Evolutionary conservation across 495 filamentous ascomycete genomes (phyloP).

Genomic region (Rhypophila decipiens): DNA sequence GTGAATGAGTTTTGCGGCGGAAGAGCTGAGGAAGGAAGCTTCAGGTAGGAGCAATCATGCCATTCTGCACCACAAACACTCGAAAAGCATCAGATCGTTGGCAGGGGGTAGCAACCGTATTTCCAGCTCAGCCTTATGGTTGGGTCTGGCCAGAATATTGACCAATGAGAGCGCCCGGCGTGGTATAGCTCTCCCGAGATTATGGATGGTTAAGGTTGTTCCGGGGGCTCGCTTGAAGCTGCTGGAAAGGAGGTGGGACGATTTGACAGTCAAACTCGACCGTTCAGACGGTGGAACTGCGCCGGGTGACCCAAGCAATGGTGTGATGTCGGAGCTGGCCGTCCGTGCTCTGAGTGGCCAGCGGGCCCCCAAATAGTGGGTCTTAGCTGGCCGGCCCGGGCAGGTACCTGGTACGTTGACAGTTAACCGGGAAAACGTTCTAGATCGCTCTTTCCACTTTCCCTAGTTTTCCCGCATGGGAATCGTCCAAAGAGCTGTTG

Average conservation of each 20-base stretch:
- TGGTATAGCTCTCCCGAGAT: background rate
- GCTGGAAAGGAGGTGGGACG: background rate
- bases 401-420: no score
- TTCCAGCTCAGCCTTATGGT: background rate
- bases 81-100: background rate
- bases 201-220: no score
- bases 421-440: background rate
- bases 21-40: background rate
- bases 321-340: background rate
- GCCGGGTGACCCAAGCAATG: no score
- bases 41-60: background rate
- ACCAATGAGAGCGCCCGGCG: background rate
- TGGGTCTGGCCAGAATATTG: background rate
- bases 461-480: background rate
- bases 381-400: no score
- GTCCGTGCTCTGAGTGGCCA: background rate
- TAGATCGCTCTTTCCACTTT: background rate
- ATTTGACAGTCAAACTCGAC: background rate
- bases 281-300: background rate
- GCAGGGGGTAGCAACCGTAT: no score
- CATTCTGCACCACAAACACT: background rate
- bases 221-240: background rate
- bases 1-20: background rate
- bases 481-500: no score
- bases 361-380: no score